Base-by-base conservation (phyloP, 1,284 basidiomycete genomes). In the Inonotus hispidus region DNA sequence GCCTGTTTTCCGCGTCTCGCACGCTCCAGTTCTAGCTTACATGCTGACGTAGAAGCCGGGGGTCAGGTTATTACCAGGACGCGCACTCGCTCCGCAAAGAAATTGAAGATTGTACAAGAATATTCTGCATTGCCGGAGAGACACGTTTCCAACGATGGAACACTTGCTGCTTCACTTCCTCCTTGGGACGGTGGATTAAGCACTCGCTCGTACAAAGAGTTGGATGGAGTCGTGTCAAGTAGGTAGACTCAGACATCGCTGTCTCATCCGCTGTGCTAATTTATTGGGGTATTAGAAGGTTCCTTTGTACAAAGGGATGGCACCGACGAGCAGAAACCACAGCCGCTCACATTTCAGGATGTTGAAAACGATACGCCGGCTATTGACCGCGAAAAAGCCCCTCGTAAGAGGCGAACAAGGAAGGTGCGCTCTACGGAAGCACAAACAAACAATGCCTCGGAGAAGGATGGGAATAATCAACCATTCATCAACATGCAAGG, bases 121-220 rank as follows among this genome's bases (percentile, higher is more conserved):
- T 80, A 78, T 58, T 69, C 75, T n/a, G 82, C 86, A 27, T 75
- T 89, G 11, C 87, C 87, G 11, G 74, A 73, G 39, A 68, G 68
- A 50, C 78, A 73, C 57, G 60, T 77, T 39, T 68, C 72, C 38
- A 69, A 74, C 27, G 75, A 80, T 69, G 81, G 79, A 45, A 70
- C 70, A 25, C 54, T 64, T 16, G 41, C 39, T 8, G 45, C 43
- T 19, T 21, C 59, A 39, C 58, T 64, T 41, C 56, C 63, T 10
- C 1, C 55, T n/a, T 64, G 59, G 59, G 32, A 56, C 47, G 63
- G 63, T 29, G 63, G 63, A n/a, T 37, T 64, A 38, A 32, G 32
- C 21, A n/a, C 11, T 7, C 43, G 23, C 38, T 53, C 56, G 59
- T 14, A 57, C 29, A 58, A 29, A 13, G 35, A 35, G 19, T 19